Percentiles rank a stretch among this genome's conserved stretches.
These are phyloP conservation scores for Solanum hybrid DNA, from an alignment of 305 asterid genomes.

Conservation along the genomic window DNA sequence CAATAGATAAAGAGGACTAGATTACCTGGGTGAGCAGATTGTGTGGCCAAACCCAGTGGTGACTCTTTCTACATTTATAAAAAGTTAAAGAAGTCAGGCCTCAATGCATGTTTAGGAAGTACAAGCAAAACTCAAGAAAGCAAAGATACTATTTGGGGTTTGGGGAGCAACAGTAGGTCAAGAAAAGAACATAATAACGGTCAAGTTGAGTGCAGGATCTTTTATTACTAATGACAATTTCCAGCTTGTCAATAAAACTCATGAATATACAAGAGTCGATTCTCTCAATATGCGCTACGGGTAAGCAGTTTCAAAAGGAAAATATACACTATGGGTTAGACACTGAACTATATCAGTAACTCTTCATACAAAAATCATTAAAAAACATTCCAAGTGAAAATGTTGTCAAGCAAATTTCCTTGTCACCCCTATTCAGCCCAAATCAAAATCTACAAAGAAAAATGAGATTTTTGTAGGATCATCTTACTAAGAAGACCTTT, in stretches of 20 bases:
- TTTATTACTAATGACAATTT: neutral
- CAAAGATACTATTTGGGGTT: neutral
- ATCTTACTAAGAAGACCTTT: neutral
- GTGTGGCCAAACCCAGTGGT: constrained; percentile 43
- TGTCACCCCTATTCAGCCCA: neutral
- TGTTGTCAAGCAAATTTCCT: neutral
- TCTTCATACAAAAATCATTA: neutral
- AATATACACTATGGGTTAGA: neutral
- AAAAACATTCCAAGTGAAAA: neutral
- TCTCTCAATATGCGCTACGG: neutral
- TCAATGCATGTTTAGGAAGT: neutral
- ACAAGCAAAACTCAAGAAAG: neutral
- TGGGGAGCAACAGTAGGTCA: neutral
- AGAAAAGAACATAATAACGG: neutral
- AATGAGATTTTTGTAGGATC: neutral
- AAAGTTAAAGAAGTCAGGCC: neutral
- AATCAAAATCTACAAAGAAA: neutral
- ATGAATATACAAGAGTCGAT: neutral
- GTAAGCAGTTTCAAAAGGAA: neutral
- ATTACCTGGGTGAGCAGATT: constrained; percentile 63
- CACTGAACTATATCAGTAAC: neutral
- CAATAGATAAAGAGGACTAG: neutral
- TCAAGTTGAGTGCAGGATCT: neutral
- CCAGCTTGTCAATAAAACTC: neutral
- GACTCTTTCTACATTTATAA: constrained; percentile 33